phyloP scores from a whole-genome alignment of 2,329 filamentous ascomycete species.

The Aspergillus ochraceoroseus region DNA sequence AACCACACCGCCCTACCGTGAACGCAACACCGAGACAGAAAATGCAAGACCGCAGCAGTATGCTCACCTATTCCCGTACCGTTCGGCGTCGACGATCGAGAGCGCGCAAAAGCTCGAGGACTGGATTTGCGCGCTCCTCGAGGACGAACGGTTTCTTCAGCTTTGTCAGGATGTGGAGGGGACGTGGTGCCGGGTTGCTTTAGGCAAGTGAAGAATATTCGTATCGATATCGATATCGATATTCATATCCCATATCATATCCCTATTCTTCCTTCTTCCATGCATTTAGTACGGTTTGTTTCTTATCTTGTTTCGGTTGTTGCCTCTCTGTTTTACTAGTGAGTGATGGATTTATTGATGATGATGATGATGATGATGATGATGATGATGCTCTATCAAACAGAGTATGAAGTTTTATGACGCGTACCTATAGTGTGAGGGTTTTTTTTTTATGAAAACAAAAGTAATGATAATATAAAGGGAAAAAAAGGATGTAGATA shows the following conservation, averaged over 20 bases:
- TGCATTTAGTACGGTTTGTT: not conserved
- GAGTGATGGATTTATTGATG: not conserved
- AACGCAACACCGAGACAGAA: not conserved
- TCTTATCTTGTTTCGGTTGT: not conserved
- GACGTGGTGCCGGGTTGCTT: constrained; percentile 39
- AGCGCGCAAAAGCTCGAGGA: constrained; percentile 34
- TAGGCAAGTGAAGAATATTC: constrained; percentile 27
- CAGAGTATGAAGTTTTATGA: not conserved
- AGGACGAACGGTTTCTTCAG: constrained; percentile 39
- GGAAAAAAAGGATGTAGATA: not conserved
- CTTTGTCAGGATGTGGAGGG: constrained; percentile 42
- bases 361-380: too few relatives aligned
- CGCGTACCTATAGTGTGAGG: too few relatives aligned
- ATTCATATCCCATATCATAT: too few relatives aligned
- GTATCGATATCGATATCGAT: not conserved
- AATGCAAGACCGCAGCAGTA: not conserved
- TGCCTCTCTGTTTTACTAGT: not conserved
- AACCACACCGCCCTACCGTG: too few relatives aligned
- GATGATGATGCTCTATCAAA: constrained; percentile 1
- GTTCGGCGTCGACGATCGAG: constrained; percentile 29
- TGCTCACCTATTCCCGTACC: too few relatives aligned
- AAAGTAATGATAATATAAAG: not conserved
- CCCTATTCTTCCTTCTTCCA: too few relatives aligned
- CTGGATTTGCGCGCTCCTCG: constrained; percentile 42
- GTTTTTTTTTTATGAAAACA: too few relatives aligned